Evolutionary conservation across 2,329 filamentous ascomycete species (phyloP).

Genomic region (Fusarium algeriense): DNA sequence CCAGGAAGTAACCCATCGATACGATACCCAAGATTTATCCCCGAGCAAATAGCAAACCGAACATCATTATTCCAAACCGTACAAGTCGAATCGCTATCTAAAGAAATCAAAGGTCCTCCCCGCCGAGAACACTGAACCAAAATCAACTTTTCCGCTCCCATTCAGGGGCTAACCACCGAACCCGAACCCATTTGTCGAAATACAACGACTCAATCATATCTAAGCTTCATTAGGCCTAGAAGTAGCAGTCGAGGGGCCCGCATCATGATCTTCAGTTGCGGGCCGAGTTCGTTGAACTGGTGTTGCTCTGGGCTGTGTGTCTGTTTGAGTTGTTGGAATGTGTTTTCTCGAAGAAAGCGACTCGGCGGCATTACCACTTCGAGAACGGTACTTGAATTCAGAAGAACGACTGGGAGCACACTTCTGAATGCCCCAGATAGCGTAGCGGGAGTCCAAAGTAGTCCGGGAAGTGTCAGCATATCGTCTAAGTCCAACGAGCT

Average conservation of each 20-base stretch:
- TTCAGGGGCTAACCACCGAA: not conserved
- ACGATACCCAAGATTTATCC: not conserved
- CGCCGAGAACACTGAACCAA: not conserved
- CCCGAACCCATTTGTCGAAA: not conserved
- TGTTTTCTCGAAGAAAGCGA: fast-evolving
- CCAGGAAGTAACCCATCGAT: not conserved
- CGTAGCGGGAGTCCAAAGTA: not conserved
- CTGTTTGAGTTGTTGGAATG: fast-evolving
- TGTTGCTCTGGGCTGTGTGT: not conserved
- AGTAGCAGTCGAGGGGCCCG: too few relatives aligned
- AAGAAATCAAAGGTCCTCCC: not conserved
- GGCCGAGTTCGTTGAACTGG: not conserved
- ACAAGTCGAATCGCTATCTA: not conserved
- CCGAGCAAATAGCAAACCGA: not conserved
- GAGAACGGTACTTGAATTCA: fast-evolving
- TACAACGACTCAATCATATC: not conserved
- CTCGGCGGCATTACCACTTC: not conserved
- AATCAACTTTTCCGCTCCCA: not conserved
- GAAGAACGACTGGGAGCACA: too few relatives aligned
- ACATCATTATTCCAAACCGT: not conserved
- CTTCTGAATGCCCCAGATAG: not conserved
- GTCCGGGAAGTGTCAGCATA: not conserved
- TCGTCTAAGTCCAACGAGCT: not conserved
- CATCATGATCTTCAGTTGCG: not conserved
- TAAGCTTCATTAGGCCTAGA: not conserved